Evolutionary conservation across 306 rosid species (phyloP).

Genomic region (Acacia crassicarpa): DNA sequence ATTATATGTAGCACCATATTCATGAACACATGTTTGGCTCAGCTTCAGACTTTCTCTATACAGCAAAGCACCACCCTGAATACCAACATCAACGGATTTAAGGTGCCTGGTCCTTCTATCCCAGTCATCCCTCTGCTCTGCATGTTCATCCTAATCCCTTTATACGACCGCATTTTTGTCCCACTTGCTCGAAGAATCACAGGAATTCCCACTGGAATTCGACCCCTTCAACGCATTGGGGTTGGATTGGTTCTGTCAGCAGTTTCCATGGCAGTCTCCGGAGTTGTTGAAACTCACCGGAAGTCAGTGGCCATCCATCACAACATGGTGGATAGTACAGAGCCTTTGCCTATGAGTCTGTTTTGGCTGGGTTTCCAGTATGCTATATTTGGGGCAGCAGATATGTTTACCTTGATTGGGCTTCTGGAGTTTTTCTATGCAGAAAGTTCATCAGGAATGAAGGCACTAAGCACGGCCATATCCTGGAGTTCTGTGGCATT

Average conservation of each 20-base stretch:
- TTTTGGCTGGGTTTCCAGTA: constrained; percentile 74
- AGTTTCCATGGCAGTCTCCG: constrained; percentile 8
- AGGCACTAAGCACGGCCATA: constrained; percentile 49
- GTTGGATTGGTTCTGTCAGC: constrained; percentile 74
- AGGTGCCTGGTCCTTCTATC: constrained; percentile 70
- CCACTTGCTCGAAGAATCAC: constrained; percentile 77
- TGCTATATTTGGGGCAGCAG: constrained; percentile 56
- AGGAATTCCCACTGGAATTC: constrained; percentile 77
- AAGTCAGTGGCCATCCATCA: constrained; percentile 2
- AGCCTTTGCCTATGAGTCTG: constrained; percentile 72
- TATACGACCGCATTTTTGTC: constrained; percentile 63
- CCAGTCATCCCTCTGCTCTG: constrained; percentile 67
- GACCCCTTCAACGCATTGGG: constrained; percentile 76
- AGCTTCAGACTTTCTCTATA: constrained; percentile 78
- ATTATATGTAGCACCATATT: constrained; percentile 77
- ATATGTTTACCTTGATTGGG: constrained; percentile 37
- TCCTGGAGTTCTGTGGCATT: constrained; percentile 50
- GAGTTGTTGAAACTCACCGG: not conserved
- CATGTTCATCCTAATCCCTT: constrained; percentile 61
- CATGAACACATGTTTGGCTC: constrained; percentile 86
- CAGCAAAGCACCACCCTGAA: constrained; percentile 78
- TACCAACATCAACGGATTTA: constrained; percentile 47
- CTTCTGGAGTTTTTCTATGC: constrained; percentile 84
- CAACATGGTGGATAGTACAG: constrained; percentile 13
- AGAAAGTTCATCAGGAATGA: constrained; percentile 67